These are phyloP conservation scores for Pleoardoris graminearum DNA, from an alignment of 2,329 filamentous ascomycete genomes.

Conservation along the genomic window DNA sequence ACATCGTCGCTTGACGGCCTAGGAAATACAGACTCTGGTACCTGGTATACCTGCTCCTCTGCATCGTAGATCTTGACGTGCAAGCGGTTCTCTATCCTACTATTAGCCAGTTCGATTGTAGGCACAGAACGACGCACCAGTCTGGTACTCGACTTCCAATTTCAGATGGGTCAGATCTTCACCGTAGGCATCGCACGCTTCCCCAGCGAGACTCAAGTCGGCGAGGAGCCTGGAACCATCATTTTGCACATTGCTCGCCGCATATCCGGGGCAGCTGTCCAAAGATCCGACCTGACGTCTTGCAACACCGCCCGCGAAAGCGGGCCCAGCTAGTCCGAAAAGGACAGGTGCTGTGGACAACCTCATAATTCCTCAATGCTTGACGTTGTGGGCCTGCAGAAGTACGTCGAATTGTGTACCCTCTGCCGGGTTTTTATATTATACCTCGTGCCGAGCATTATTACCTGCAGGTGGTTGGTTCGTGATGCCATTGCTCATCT, in stretches of 20 bases:
- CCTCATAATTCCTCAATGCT: constrained; percentile 25
- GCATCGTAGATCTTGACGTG: constrained; percentile 74
- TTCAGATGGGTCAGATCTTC: constrained; percentile 59
- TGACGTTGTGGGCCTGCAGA: not conserved
- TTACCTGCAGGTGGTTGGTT: not conserved
- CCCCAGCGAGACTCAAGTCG: constrained; percentile 68
- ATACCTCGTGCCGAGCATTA: not conserved
- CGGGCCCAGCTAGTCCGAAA: constrained; percentile 26
- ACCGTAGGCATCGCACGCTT: constrained; percentile 64
- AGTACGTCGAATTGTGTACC: not conserved
- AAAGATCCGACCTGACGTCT: constrained; percentile 26
- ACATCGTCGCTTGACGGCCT: constrained; percentile 53
- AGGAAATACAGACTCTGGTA: constrained; percentile 69
- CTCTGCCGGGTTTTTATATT: not conserved
- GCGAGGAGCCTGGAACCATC: constrained; percentile 64
- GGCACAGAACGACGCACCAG: constrained; percentile 61
- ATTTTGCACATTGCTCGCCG: constrained; percentile 61
- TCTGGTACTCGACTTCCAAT: constrained; percentile 63
- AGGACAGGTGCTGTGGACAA: constrained; percentile 27
- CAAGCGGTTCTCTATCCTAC: constrained; percentile 60
- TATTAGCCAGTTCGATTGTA: constrained; percentile 57
- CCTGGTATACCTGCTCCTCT: constrained; percentile 70
- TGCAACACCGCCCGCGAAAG: constrained; percentile 20
- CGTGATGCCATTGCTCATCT: constrained; percentile 1
- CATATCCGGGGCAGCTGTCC: constrained; percentile 66